phyloP scores from a whole-genome alignment of 2,329 filamentous ascomycete species.

The Allantophomopsis lycopodina region DNA sequence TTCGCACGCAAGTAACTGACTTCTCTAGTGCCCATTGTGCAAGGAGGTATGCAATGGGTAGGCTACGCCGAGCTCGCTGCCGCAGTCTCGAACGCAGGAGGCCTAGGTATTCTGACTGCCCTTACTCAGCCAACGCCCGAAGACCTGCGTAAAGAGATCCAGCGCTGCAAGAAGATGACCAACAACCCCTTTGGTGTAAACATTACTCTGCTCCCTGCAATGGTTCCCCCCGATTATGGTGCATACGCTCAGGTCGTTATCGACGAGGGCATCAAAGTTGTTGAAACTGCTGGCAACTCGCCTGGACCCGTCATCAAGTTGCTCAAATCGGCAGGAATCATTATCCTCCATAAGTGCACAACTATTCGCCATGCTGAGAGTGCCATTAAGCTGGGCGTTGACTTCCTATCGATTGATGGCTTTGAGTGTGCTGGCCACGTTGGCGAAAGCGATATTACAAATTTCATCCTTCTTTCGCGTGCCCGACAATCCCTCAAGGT shows the following conservation, averaged over 20 bases:
- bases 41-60: constrained; percentile 81
- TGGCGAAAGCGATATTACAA: constrained; percentile 76
- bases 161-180: constrained; percentile 68
- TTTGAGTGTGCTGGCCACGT: constrained; percentile 94
- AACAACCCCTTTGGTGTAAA: constrained; percentile 81
- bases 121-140: constrained; percentile 89
- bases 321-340: constrained; percentile 68
- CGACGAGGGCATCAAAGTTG: constrained; percentile 80
- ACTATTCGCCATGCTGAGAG: constrained; percentile 87
- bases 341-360: constrained; percentile 93
- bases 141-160: constrained; percentile 88
- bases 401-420: constrained; percentile 93
- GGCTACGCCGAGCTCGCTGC: constrained; percentile 68
- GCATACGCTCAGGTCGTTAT: constrained; percentile 89
- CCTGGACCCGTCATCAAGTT: constrained; percentile 83
- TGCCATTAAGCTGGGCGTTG: constrained; percentile 86
- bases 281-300: constrained; percentile 85
- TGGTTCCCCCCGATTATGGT: constrained; percentile 82
- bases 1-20: constrained; percentile 5
- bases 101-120: constrained; percentile 69
- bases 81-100: constrained; percentile 70
- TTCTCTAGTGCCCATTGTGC: constrained; percentile 60
- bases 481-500: constrained; percentile 73
- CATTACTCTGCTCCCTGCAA: constrained; percentile 79
- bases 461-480: constrained; percentile 75